Conservation (phyloP, 2,329 filamentous ascomycete species). For the Chrysoporthe austroafricana region DNA sequence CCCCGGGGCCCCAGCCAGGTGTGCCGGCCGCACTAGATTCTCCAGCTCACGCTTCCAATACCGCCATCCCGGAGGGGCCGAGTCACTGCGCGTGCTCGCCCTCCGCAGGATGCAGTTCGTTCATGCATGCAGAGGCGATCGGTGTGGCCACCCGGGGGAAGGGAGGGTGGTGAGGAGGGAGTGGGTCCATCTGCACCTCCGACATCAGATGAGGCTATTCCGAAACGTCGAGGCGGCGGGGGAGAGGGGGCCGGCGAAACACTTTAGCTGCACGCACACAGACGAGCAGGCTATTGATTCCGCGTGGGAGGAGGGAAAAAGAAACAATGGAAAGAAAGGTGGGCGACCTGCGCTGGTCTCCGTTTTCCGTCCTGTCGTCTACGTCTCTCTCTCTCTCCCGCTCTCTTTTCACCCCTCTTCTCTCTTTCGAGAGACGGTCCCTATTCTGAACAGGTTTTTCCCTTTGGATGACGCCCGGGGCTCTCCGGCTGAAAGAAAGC, state of each 20-base stretch:
- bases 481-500: background rate
- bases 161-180: background rate
- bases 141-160: background rate
- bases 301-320: background rate
- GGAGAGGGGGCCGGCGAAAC: conserved; percentile 11
- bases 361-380: background rate
- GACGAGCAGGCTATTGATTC: background rate
- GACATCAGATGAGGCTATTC: conserved; percentile 28
- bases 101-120: background rate
- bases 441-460: background rate
- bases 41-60: too few species aligned
- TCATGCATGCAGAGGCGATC: background rate
- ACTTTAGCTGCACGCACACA: background rate
- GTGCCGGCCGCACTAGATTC: too few species aligned
- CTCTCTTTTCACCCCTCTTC: background rate
- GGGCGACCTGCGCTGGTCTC: background rate
- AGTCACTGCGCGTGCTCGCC: too few species aligned
- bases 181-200: conserved; percentile 9
- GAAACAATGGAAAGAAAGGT: background rate
- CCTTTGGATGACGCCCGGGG: background rate
- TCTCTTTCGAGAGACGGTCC: background rate
- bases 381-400: background rate
- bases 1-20: too few species aligned
- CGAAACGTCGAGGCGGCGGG: conserved; percentile 19
- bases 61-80: too few species aligned